Evolutionary conservation across 208 protist species (phyloP), one percentile per base, ranked within the genome.

Genomic region (Phytomonas serpens): DNA sequence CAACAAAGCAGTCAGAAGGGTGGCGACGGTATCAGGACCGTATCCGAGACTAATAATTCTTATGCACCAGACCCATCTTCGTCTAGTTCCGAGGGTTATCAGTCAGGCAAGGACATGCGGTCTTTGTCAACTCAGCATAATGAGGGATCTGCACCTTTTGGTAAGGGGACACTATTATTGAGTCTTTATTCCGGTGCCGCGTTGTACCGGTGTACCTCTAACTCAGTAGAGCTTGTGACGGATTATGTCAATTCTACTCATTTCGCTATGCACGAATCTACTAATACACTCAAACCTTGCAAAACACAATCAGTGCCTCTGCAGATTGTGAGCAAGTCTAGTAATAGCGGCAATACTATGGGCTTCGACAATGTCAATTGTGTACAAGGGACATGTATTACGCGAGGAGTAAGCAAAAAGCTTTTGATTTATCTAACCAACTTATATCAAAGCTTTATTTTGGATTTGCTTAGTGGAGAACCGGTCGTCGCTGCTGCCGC

Each of bases 101-200:
- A 23, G 37, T 19, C 40, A 5, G 31, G 47, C 27, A 72, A 69
- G 33, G 29, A 47, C 23, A 3, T 38, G 13, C 7, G 3, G 62
- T 27, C 32, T 66, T 6, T 66, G 3, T 66, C 33, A 66, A 33
- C 32, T 6, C 0, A 66, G 33, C 32, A 66, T 38, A 33, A 33
- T 27, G 62, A 38, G 27, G 16, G 4, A 29, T n/a, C 30, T 19
- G 32, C 32, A 19, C 73, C 65, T 19, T 67, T 40, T 4, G 62
- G 69, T 34, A 61, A 77, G 36, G 88, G 90, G n/a, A 76, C 76
- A n/a, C 82, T 95, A n/a, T 81, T 93, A 38, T 72, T 95, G 34
- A 87, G 78, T 51, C 67, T 95, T 30, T 93, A 92, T 77, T 92
- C 88, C 11, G 90, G 90, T 3, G 90, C 88, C 0, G 84, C 88